Conservation (phyloP, 2,329 filamentous ascomycete species). For the Exophiala sideris region DNA sequence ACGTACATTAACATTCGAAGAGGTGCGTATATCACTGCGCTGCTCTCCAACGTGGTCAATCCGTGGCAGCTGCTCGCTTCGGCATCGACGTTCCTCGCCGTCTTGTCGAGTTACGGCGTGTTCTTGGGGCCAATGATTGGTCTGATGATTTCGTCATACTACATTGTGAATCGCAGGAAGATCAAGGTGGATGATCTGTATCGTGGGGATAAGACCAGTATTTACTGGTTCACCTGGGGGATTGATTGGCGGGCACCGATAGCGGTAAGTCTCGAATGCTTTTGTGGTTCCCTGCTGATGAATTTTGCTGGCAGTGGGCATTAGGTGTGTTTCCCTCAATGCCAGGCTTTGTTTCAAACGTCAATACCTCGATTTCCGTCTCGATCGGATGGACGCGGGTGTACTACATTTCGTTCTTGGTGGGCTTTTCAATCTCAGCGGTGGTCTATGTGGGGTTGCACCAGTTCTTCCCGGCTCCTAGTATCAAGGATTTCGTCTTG, state of each 20-base stretch:
- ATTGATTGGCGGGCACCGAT: slow-evolving; percentile 43
- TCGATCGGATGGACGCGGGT: slow-evolving; percentile 37
- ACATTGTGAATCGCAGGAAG: slow-evolving; percentile 36
- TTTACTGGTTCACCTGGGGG: slow-evolving; percentile 45
- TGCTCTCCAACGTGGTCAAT: slow-evolving; percentile 45
- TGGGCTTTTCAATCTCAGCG: slow-evolving; percentile 42
- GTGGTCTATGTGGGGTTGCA: slow-evolving; percentile 26
- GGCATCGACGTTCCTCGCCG: slow-evolving; percentile 47
- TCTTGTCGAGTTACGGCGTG: slow-evolving; percentile 44
- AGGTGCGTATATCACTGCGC: slow-evolving; percentile 48
- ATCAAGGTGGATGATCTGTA: slow-evolving; percentile 47
- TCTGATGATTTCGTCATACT: slow-evolving; percentile 33
- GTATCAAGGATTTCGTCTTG: slow-evolving; percentile 15
- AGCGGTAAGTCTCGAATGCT: slow-evolving; percentile 27
- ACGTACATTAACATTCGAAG: slow-evolving; percentile 56
- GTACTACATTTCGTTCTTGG: slow-evolving; percentile 43
- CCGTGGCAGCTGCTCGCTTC: slow-evolving; percentile 53
- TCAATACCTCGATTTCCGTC: slow-evolving; percentile 26
- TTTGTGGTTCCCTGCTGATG: not conserved
- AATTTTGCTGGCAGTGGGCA: slow-evolving; percentile 32
- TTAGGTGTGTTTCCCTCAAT: slow-evolving; percentile 34
- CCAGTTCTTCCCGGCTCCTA: slow-evolving; percentile 14
- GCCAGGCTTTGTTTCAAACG: slow-evolving; percentile 31
- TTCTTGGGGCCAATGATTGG: slow-evolving; percentile 45
- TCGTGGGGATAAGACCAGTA: slow-evolving; percentile 32